Base-by-base conservation (phyloP, 2,329 filamentous ascomycete genomes). In the Penicillium concentricum region DNA sequence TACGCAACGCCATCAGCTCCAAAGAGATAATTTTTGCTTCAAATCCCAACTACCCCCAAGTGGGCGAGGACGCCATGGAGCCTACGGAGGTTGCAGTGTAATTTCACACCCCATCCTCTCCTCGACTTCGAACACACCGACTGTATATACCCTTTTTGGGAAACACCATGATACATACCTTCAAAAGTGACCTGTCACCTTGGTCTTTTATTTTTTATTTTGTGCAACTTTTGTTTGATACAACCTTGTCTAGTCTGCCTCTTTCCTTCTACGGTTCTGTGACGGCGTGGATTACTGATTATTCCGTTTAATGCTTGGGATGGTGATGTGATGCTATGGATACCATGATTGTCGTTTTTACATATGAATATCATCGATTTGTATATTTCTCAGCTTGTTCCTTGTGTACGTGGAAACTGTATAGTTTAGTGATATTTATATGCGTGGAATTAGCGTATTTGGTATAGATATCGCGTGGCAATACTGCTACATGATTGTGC, bases 1-100 rank as follows among this genome's bases (percentile, higher is more conserved):
- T 99, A 49, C 82, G 86, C 56, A 84, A 85, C 37, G 92, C 92
- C 0, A 85, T 89, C 65, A 76, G 72, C 32, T 82, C 86, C 53
- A 92, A 89, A 71, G 82, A 84, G 44, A 87, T 87, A 69, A 87
- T 97, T 41, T 89, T 91, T 57, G 65, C 68, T 16, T 61, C 62
- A 35, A 63, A 65, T 22, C 63, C 64, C 46, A 61, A 66, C 35
- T 39, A 61, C 28, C 35, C 30, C 37, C 26, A 50, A n/a, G 32
- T 32, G 13, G 44, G n/a, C 15, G 42, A 56, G 16, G 45, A 60
- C 20, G 39, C 26, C n/a, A 12, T 49, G n/a, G 46, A 51, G 38
- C 41, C 52, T 26, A 37, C 35, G 5, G 34, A 45, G 32, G 12
- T 37, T 28, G 35, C 32, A 12, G 56, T 58, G 13, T 50, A 20